These are phyloP conservation scores for Triticum dicoccoides DNA, from an alignment of 176 grass and related monocot genomes.

Conservation along the genomic window DNA sequence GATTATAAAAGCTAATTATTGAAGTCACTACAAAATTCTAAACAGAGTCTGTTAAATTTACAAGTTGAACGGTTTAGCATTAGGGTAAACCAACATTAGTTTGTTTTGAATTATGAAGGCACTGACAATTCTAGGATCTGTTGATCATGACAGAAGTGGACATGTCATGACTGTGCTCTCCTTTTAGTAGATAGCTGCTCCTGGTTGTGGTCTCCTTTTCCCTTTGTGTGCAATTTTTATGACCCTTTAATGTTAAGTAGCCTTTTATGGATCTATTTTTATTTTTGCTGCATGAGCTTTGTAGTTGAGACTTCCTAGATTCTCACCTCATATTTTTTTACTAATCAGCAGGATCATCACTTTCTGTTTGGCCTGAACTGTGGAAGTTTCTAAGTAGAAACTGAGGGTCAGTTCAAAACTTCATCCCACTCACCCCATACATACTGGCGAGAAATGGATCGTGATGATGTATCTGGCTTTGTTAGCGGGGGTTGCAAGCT, in stretches of 20 bases:
- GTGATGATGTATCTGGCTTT: constrained; percentile 74
- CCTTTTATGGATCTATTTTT: not conserved
- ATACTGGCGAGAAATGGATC: constrained; percentile 71
- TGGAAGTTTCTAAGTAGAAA: constrained; percentile 33
- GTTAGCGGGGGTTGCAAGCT: constrained; percentile 86
- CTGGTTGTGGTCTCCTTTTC: not conserved
- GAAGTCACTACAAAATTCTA: not conserved
- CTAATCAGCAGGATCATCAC: constrained; percentile 33
- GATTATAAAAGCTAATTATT: not conserved
- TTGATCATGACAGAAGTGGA: not conserved
- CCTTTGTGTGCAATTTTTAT: not conserved
- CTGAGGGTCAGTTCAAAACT: constrained; percentile 41
- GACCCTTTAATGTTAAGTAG: constrained; percentile 5
- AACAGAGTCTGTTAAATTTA: not conserved
- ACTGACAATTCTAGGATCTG: not conserved
- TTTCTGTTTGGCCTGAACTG: constrained; percentile 5
- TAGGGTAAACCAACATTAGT: not conserved
- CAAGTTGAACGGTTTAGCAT: not conserved
- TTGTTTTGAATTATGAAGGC: not conserved
- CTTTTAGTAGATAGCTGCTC: not conserved
- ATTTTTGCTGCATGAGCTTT: not conserved
- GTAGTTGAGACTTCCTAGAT: constrained; percentile 25
- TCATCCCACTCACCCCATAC: constrained; percentile 42
- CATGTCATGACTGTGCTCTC: not conserved
- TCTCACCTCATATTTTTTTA: constrained; percentile 31